A percentile compares a stretch with the other conserved stretches of the same genome.
Evolutionary conservation across 306 rosid species (phyloP).

Genomic region (Cajanus cajan): DNA sequence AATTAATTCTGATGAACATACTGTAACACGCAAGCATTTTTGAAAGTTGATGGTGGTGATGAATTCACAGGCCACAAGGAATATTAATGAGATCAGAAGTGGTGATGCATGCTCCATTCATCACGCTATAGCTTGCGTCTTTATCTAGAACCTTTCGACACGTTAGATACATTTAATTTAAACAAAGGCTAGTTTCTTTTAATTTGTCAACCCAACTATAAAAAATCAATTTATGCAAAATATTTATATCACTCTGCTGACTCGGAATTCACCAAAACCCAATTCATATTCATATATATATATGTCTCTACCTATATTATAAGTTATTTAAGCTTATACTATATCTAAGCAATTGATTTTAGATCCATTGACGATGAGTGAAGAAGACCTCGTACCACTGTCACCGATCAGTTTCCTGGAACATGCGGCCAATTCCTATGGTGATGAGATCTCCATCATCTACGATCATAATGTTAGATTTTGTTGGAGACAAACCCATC

Average conservation of each 20-base stretch:
- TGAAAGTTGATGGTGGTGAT: background rate
- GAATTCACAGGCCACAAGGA: background rate
- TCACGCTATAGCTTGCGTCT: constrained; percentile 16
- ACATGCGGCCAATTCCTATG: constrained; percentile 46
- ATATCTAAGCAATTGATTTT: background rate
- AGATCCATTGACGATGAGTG: constrained; percentile 3
- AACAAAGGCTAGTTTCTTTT: background rate
- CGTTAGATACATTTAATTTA: background rate
- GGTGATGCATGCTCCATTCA: constrained; percentile 15
- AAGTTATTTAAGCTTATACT: too few relatives aligned
- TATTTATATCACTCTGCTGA: too few relatives aligned
- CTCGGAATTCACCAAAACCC: background rate
- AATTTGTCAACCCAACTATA: background rate
- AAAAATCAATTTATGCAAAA: too few relatives aligned
- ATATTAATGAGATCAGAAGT: background rate
- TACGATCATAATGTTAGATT: constrained; percentile 32
- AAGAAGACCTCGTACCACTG: constrained; percentile 38
- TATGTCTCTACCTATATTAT: too few relatives aligned
- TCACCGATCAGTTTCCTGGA: constrained; percentile 67
- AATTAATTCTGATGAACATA: too few relatives aligned
- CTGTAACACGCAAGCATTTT: too few relatives aligned
- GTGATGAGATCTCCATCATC: constrained; percentile 46
- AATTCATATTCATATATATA: background rate
- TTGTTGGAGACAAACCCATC: constrained; percentile 62
- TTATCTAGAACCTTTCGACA: background rate